These are phyloP conservation scores for Diplotaxis tenuifolia DNA, from an alignment of 345 rosid species.

Conservation along the genomic window DNA sequence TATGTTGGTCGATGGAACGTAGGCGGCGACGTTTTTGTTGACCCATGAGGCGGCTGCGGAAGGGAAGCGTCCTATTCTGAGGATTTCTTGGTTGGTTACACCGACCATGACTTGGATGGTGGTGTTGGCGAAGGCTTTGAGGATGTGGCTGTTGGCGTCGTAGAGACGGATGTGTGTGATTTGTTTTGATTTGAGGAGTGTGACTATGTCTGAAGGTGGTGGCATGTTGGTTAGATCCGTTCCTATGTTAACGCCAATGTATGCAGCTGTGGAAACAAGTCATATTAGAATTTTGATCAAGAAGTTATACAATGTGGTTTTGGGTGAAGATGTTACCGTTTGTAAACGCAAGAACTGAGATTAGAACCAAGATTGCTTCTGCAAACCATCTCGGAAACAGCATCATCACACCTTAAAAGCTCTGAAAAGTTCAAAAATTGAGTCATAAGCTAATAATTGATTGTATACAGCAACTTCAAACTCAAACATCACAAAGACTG, in stretches of 20 bases:
- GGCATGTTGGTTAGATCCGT: conserved; percentile 76
- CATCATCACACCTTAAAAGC: conserved; percentile 63
- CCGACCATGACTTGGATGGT: conserved; percentile 83
- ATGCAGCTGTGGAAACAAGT: conserved; percentile 55
- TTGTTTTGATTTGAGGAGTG: conserved; percentile 53
- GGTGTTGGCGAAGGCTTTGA: conserved; percentile 80
- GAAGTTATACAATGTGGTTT: neutral
- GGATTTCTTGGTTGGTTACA: conserved; percentile 72
- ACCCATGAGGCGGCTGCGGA: conserved; percentile 87
- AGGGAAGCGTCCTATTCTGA: conserved; percentile 73
- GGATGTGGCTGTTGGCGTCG: conserved; percentile 78
- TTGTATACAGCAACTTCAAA: neutral
- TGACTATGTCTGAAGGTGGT: conserved; percentile 60
- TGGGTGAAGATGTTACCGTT: conserved; percentile 51
- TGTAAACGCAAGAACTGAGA: conserved; percentile 40
- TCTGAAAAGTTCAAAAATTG: conserved; percentile 10
- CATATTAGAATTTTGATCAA: conserved; percentile 3
- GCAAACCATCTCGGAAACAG: conserved; percentile 49
- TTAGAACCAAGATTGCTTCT: conserved; percentile 44
- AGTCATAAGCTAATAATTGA: neutral
- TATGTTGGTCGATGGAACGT: conserved; percentile 84
- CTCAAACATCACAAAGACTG: conserved; percentile 1
- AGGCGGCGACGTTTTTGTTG: conserved; percentile 71
- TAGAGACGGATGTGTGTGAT: conserved; percentile 88
- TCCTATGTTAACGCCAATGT: conserved; percentile 81